These are phyloP conservation scores for Triticum aestivum DNA, from an alignment of 176 grass and related monocot genomes.

Conservation along the genomic window DNA sequence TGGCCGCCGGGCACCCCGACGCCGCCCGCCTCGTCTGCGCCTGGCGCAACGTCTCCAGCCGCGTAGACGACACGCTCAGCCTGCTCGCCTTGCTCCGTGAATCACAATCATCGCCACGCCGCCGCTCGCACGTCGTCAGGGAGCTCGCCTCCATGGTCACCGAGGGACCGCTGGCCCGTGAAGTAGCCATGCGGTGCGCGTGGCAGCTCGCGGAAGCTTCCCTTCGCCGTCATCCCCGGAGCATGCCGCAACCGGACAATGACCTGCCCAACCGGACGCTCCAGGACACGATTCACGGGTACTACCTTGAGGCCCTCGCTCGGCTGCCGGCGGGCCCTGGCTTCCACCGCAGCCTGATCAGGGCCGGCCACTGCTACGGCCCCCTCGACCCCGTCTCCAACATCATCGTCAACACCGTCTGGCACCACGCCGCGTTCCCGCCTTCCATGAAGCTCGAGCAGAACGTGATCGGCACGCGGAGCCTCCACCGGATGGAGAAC, in stretches of 20 bases:
- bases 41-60: neutral
- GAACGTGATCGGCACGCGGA: neutral
- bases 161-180: neutral
- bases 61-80: neutral
- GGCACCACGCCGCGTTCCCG: neutral
- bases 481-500: constrained; percentile 4
- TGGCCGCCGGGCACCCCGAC: neutral
- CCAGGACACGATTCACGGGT: neutral
- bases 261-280: neutral
- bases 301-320: neutral
- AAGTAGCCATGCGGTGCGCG: neutral
- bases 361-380: too few relatives aligned
- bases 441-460: neutral
- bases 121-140: neutral
- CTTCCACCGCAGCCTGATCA: too few relatives aligned
- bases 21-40: neutral
- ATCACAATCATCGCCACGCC: too few relatives aligned
- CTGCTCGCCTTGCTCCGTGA: neutral
- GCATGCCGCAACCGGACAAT: neutral
- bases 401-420: constrained; percentile 9
- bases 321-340: neutral
- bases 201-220: neutral
- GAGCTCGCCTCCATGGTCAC: too few relatives aligned
- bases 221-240: neutral
- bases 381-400: too few relatives aligned